phyloP scores from a whole-genome alignment of 176 grass and related monocot genomes.

The Triticum turgidum region DNA sequence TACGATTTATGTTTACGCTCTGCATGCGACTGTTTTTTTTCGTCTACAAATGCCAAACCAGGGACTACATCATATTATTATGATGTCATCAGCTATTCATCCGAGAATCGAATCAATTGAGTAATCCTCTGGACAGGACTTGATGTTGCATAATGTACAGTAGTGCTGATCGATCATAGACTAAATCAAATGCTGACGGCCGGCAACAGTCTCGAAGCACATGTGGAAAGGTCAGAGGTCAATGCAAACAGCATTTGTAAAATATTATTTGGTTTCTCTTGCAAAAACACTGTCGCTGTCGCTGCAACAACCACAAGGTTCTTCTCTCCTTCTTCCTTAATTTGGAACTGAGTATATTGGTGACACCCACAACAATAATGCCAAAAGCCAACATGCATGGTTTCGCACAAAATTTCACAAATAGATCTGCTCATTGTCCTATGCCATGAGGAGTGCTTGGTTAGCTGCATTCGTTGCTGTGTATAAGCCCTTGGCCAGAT shows the following conservation, averaged over 20 bases:
- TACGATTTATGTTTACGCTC: too few relatives aligned
- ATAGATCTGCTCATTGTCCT: not conserved
- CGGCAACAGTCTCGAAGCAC: not conserved
- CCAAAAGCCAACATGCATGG: not conserved
- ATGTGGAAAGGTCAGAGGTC: not conserved
- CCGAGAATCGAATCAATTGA: not conserved
- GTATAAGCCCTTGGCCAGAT: too few relatives aligned
- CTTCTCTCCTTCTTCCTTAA: not conserved
- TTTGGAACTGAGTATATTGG: not conserved
- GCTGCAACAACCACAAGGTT: not conserved
- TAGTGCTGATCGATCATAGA: not conserved
- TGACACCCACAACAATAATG: slow-evolving; percentile 2
- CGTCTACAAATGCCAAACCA: too few relatives aligned
- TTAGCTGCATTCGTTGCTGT: too few relatives aligned
- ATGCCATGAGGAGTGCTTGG: too few relatives aligned
- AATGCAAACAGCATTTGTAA: not conserved
- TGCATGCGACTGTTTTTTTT: too few relatives aligned
- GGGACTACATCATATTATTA: too few relatives aligned
- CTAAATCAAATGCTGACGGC: not conserved
- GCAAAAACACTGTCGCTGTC: not conserved
- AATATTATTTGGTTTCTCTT: not conserved
- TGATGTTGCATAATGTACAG: not conserved
- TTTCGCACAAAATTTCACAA: not conserved
- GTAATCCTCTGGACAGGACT: not conserved
- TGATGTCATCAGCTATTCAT: not conserved